These are phyloP conservation scores for Dictyostelium firmibasis DNA, from an alignment of 78 protist genomes.

Conservation along the genomic window DNA sequence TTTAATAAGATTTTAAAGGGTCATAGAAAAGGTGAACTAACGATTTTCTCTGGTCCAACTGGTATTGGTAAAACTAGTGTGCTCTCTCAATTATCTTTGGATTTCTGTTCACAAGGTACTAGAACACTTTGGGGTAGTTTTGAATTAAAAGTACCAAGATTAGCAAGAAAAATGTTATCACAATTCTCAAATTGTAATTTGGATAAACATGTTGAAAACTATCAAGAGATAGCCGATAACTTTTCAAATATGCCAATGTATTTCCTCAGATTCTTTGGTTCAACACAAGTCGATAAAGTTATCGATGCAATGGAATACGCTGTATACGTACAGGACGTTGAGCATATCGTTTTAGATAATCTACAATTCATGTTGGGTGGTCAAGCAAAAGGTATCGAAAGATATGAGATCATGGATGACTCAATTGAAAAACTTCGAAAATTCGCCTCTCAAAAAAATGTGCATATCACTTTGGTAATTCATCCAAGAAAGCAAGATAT, in stretches of 20 bases:
- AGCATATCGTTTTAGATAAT: slow-evolving; percentile 89
- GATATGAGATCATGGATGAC: slow-evolving; percentile 78
- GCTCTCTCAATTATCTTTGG: slow-evolving; percentile 83
- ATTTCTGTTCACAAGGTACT: slow-evolving; percentile 76
- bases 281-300: slow-evolving; percentile 84
- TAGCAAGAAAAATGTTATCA: slow-evolving; percentile 82
- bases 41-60: slow-evolving; percentile 90
- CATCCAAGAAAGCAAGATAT: slow-evolving; percentile 91
- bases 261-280: slow-evolving; percentile 85
- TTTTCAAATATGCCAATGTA: slow-evolving; percentile 84
- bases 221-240: slow-evolving; percentile 49
- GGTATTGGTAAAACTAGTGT: slow-evolving; percentile 87
- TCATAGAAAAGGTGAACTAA: slow-evolving; percentile 89
- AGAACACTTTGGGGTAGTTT: slow-evolving; percentile 90
- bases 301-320: slow-evolving; percentile 92
- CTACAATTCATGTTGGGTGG: slow-evolving; percentile 87
- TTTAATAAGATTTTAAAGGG: slow-evolving; percentile 83
- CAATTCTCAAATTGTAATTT: slow-evolving; percentile 31
- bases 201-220: slow-evolving; percentile 46
- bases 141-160: slow-evolving; percentile 77
- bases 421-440: slow-evolving; percentile 80
- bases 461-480: slow-evolving; percentile 88
- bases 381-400: slow-evolving; percentile 59
- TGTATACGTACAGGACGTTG: slow-evolving; percentile 87
- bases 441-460: slow-evolving; percentile 89